Evolutionary conservation across 192 early-diverging fungal species (phyloP).

Genomic region (Coemansia sp.): DNA sequence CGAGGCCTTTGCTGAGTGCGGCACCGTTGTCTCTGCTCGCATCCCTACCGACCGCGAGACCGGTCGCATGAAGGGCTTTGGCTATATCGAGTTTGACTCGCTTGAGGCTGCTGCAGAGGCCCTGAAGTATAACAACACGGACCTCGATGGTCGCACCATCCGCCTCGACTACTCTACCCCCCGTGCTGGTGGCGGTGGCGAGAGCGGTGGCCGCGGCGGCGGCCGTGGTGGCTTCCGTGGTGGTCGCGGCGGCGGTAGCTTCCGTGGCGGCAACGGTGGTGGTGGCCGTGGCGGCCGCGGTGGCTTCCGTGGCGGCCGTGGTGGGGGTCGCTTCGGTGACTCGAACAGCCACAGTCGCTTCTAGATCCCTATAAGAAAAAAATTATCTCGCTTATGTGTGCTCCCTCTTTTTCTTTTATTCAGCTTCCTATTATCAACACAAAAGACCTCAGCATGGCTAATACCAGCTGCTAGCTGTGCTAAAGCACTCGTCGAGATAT

Average conservation of each 20-base stretch:
- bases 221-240: slow-evolving; percentile 36
- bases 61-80: slow-evolving; percentile 89
- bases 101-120: slow-evolving; percentile 90
- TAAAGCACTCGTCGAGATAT: too few species aligned
- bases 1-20: slow-evolving; percentile 91
- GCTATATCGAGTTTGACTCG: slow-evolving; percentile 93
- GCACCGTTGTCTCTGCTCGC: slow-evolving; percentile 81
- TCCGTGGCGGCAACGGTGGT: slow-evolving; percentile 18
- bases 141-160: slow-evolving; percentile 77
- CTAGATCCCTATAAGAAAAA: too few species aligned
- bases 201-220: slow-evolving; percentile 46
- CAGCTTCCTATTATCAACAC: neutral
- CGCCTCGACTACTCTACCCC: slow-evolving; percentile 80
- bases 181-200: slow-evolving; percentile 36
- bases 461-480: too few species aligned
- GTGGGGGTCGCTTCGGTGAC: slow-evolving; percentile 1
- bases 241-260: slow-evolving; percentile 29
- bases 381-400: neutral
- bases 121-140: slow-evolving; percentile 77
- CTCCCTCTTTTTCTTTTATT: neutral
- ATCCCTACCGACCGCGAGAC: slow-evolving; percentile 77
- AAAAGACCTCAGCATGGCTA: too few species aligned
- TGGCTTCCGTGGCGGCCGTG: slow-evolving; percentile 45
- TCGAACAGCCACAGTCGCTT: slow-evolving; percentile 9
- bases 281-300: slow-evolving; percentile 3